These are phyloP conservation scores for Exophiala sp. DNA, from an alignment of 2,329 filamentous ascomycete species.

Conservation along the genomic window DNA sequence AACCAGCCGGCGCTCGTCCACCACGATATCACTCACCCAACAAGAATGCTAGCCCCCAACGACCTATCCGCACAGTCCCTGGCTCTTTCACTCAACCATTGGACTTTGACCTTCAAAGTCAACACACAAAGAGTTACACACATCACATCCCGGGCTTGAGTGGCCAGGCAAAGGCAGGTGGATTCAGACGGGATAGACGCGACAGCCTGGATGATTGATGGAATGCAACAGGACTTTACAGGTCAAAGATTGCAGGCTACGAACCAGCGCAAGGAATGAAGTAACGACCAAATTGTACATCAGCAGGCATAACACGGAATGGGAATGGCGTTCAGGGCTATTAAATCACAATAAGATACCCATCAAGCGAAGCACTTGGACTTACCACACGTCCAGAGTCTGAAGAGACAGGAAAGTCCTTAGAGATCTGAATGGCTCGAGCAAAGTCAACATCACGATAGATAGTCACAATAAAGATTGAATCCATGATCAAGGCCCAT, in stretches of 20 bases:
- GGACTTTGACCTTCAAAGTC: slow-evolving; percentile 41
- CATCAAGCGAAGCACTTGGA: too few relatives aligned
- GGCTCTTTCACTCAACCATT: slow-evolving; percentile 44
- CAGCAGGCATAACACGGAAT: not conserved
- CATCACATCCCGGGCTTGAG: slow-evolving; percentile 54
- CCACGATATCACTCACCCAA: slow-evolving; percentile 17
- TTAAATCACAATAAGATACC: too few relatives aligned
- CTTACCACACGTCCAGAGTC: too few relatives aligned
- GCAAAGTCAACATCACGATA: too few relatives aligned
- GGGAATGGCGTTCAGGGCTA: not conserved
- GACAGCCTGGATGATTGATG: slow-evolving; percentile 27
- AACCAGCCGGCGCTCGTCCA: slow-evolving; percentile 19
- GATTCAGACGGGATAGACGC: slow-evolving; percentile 25
- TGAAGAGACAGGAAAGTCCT: too few relatives aligned
- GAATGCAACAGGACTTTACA: not conserved
- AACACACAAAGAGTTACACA: slow-evolving; percentile 51
- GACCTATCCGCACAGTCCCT: slow-evolving; percentile 29
- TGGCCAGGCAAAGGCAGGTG: slow-evolving; percentile 21
- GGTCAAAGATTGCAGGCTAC: not conserved
- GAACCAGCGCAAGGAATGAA: not conserved
- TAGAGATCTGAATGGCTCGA: too few relatives aligned
- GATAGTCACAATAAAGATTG: too few relatives aligned
- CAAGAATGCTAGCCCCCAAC: slow-evolving; percentile 18
- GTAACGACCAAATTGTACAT: slow-evolving; percentile 7
- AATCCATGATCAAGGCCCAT: too few relatives aligned